Conservation (phyloP, 768 basidiomycete genomes). For the Kockovaella imperatae region DNA sequence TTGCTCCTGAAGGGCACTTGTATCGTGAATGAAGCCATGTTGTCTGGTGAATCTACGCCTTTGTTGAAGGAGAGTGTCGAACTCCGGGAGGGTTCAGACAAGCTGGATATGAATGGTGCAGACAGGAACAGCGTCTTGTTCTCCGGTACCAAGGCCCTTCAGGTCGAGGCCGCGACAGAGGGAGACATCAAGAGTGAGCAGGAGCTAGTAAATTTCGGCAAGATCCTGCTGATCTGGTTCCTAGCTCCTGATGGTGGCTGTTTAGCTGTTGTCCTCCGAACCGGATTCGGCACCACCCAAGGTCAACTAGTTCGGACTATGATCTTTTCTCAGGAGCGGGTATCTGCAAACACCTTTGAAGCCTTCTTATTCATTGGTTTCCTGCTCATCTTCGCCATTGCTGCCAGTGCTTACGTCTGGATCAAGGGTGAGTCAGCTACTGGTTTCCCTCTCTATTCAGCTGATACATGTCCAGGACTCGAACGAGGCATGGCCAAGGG, state of each 20-base stretch:
- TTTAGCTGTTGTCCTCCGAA: constrained; percentile 82
- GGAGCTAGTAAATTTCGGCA: neutral
- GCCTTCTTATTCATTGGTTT: constrained; percentile 97
- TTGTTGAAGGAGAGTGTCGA: constrained; percentile 92
- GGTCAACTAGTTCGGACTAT: constrained; percentile 96
- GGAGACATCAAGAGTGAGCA: constrained; percentile 45
- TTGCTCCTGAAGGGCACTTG: constrained; percentile 84
- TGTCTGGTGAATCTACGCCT: constrained; percentile 96
- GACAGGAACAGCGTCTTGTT: constrained; percentile 88
- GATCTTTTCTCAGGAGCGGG: constrained; percentile 96
- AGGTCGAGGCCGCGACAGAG: constrained; percentile 55
- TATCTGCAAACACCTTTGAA: constrained; percentile 92
- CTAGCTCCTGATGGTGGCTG: constrained; percentile 79
- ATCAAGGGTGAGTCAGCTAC: constrained; percentile 60
- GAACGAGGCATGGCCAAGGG: constrained; percentile 88
- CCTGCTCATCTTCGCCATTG: constrained; percentile 92
- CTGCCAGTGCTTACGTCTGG: constrained; percentile 98
- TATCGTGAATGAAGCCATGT: constrained; percentile 98
- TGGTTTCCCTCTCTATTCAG: neutral
- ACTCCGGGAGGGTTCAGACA: constrained; percentile 64
- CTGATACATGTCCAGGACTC: constrained; percentile 54
- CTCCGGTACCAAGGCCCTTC: constrained; percentile 93
- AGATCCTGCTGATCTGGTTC: constrained; percentile 12
- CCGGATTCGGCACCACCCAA: constrained; percentile 95
- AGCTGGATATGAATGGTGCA: constrained; percentile 71